Base-by-base conservation (phyloP, 495 filamentous ascomycete genomes). In the Physcia stellaris region DNA sequence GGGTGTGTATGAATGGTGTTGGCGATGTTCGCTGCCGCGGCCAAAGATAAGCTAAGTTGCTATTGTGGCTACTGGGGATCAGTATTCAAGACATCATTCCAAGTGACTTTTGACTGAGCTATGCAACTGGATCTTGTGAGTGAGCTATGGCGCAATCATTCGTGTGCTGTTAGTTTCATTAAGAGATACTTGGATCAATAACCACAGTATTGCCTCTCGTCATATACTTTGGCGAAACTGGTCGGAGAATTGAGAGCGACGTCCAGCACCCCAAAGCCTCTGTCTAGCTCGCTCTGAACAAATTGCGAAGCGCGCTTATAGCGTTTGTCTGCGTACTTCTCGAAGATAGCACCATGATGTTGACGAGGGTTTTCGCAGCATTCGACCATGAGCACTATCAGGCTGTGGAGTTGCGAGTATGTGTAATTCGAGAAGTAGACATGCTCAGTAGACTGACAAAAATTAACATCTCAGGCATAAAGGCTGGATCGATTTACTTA, bases 391-490 rank as follows among this genome's bases (percentile, higher is more conserved):
- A 76, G 74, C 4, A 66, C 58, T 34, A 95, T 61, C 17, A 96
- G 64, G 2, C 78, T 81, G 42, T 77, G 70, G 17, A 98, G 66
- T 53, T 98, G 92, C 7, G 67, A 59, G 46, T 79, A 83, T 15
- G 87, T 94, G 60, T 98, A 96, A 24, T 82, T 83, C 20, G 86
- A 87, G 58, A 93, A 96, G 62, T 86, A 79, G 12, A 86, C 77
- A 50, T 98, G 90, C 24, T 79, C 73, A 23, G 69, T 68, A 42
- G 80, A 80, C 85, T 93, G 45, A 27, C 30, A 16, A 12, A 31
- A 6, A 43, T 70, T 45, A 73, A 61, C 35, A 31, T 10, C 21
- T 16, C 22, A 42, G 23, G 22, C 28, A 33, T 35, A 19, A 20
- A 9, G 2, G 22, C 13, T 16, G 36, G 12, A 6, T 13, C 15